Base-by-base conservation (phyloP, 192 early-diverging fungal genomes). In the Mortierella claussenii region DNA sequence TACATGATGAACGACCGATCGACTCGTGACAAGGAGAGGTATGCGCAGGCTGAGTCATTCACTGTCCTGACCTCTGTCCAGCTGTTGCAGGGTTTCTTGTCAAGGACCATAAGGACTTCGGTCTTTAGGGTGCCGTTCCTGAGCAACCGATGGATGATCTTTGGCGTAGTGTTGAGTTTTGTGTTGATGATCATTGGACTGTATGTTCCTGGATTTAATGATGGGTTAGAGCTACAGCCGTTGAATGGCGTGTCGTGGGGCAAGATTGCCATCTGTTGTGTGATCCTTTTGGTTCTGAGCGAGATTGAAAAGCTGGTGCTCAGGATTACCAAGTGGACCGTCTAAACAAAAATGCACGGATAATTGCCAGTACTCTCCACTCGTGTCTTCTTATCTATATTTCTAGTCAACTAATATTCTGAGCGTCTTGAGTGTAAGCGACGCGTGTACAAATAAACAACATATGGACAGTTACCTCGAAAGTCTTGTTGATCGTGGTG, bases 21-120 rank as follows among this genome's bases (percentile, higher is more conserved):
- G 11, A 32, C 40, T 11, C 27, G 60, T 15, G 33, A 80, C 1
- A 37, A 43, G n/a, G 40, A 88, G 7, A 28, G 20, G 10, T 45
- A 82, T 45, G 80, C 86, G n/a, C 68, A 61, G 28, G 18, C 52
- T 2, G 68, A 69, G 54, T 81, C 95, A 24, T 98, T 97, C 80
- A 81, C 86, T 21, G 85, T 89, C 9, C 80, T 98, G 45, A 96
- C 93, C 8, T 82, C 88, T 8, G 82, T 98, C 79, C 97, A 98
- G 79, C 81, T 98, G n/a, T 80, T 90, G 44, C 96, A 98, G 73
- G 83, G 86, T 2, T 98, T 98, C 80, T 78, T 95, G 15, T 93
- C 94, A 17, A 80, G 92, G 26, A 91, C 89, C 33, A 79, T 95
- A 46, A 78, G 81, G 18, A 62, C 84, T 32, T 93, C 90, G 55